phyloP scores from a whole-genome alignment of 306 rosid species.

The Mimosa pudica region DNA sequence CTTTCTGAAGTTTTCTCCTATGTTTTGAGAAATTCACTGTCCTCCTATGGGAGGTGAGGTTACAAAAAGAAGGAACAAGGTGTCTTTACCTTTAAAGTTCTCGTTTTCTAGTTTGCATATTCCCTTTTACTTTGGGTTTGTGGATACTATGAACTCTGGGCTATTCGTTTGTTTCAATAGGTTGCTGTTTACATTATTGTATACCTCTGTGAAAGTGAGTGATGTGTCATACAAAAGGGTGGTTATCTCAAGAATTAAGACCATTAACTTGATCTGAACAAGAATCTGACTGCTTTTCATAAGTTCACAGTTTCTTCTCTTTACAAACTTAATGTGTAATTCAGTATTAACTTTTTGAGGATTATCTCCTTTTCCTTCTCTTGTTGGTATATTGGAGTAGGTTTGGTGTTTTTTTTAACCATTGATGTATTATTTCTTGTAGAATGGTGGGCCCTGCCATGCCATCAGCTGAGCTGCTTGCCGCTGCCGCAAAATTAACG shows the following conservation, averaged over 20 bases:
- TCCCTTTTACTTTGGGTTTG: background rate
- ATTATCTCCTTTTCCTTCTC: background rate
- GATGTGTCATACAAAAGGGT: background rate
- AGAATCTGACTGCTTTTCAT: background rate
- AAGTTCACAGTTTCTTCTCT: background rate
- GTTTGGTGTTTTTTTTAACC: background rate
- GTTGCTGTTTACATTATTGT: slow-evolving; percentile 8
- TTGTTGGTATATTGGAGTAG: background rate
- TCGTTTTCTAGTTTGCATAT: background rate
- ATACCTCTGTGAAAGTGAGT: background rate
- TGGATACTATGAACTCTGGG: background rate
- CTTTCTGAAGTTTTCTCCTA: background rate
- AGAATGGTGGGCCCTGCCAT: slow-evolving; percentile 89
- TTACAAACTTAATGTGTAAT: background rate
- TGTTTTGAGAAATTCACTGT: background rate
- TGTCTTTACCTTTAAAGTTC: background rate
- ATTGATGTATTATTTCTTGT: slow-evolving; percentile 37
- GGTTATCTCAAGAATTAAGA: background rate
- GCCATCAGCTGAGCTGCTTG: slow-evolving; percentile 94
- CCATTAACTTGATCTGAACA: background rate
- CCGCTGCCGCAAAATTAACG: slow-evolving; percentile 94
- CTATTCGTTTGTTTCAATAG: background rate
- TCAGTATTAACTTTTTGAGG: background rate
- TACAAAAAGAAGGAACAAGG: background rate
- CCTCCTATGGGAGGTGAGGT: background rate